A percentile compares a stretch with the other conserved stretches of the same genome.
These are phyloP conservation scores for Zoysia pacifica DNA, from an alignment of 176 grass and related monocot species.

Conservation along the genomic window DNA sequence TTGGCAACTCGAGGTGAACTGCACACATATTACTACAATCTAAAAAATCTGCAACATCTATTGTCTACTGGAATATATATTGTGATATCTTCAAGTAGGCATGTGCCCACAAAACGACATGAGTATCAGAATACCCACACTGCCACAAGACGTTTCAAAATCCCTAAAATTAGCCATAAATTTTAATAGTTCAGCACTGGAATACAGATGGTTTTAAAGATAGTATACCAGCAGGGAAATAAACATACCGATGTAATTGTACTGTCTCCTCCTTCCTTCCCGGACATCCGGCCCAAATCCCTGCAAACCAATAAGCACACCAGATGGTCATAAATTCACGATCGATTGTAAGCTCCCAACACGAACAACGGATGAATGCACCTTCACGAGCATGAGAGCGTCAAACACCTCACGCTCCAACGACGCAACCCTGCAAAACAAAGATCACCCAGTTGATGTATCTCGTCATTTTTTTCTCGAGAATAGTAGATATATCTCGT, in stretches of 20 bases:
- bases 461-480: background rate
- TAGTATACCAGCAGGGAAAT: background rate
- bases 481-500: background rate
- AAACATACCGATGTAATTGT: conserved; percentile 81
- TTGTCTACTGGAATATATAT: background rate
- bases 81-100: background rate
- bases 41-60: background rate
- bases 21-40: background rate
- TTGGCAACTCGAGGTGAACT: background rate
- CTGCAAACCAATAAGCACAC: conserved; percentile 38
- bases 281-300: conserved; percentile 78
- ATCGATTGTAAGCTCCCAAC: conserved; percentile 11
- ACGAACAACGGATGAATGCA: background rate
- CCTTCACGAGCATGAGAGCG: conserved; percentile 87
- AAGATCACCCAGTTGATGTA: conserved; percentile 10
- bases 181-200: background rate
- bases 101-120: background rate
- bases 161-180: background rate
- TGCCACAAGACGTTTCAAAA: background rate
- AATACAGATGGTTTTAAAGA: background rate
- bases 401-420: conserved; percentile 82
- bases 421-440: conserved; percentile 61
- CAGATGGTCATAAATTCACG: background rate
- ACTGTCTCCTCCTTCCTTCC: conserved; percentile 92
- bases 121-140: background rate